phyloP scores from a whole-genome alignment of 345 rosid species.

The Camelina neglecta region DNA sequence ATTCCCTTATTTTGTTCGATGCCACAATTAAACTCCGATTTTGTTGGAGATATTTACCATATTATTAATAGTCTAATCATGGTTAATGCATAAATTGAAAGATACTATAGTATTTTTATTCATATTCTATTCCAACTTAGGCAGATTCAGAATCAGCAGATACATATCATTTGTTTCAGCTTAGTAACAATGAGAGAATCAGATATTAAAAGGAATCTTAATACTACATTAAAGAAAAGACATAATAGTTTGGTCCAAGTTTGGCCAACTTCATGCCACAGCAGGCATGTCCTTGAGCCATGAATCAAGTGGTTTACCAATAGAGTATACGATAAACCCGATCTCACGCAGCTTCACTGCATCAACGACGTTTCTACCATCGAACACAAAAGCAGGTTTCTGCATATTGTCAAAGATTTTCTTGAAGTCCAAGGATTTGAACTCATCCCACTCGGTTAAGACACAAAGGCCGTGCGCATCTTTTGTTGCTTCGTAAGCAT shows the following conservation, averaged over 20 bases:
- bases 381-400: constrained; percentile 70
- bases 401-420: constrained; percentile 52
- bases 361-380: constrained; percentile 72
- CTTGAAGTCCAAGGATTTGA: constrained; percentile 61
- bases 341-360: constrained; percentile 66
- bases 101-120: neutral
- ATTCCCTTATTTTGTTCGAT: neutral
- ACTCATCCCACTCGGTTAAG: constrained; percentile 75
- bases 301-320: constrained; percentile 49
- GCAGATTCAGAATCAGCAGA: constrained; percentile 31
- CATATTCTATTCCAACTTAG: constrained; percentile 24
- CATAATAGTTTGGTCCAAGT: constrained; percentile 1
- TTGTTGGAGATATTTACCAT: neutral
- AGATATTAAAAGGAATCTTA: neutral
- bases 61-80: neutral
- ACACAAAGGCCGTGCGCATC: constrained; percentile 69
- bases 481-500: constrained; percentile 67
- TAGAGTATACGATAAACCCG: constrained; percentile 78
- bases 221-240: constrained; percentile 20
- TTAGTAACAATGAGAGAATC: constrained; percentile 24
- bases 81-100: neutral
- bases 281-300: constrained; percentile 47
- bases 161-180: constrained; percentile 11
- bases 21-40: neutral
- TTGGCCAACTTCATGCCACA: constrained; percentile 35